Conservation (phyloP, 345 rosid species). For the Gossypium raimondii region DNA sequence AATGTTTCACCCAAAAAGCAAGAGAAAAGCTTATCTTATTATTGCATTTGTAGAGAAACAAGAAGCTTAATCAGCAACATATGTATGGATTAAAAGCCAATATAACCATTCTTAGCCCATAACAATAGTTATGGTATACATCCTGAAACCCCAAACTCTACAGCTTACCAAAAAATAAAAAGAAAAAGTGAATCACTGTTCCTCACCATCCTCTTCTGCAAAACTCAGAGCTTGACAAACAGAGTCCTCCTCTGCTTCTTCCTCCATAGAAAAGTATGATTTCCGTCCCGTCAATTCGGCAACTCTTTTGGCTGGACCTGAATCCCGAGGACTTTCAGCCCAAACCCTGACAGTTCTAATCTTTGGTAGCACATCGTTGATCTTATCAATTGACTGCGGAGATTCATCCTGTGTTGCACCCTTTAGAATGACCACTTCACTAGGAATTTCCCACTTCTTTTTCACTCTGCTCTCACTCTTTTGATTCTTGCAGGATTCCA, state of each 20-base stretch:
- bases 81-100: neutral
- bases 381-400: constrained; percentile 22
- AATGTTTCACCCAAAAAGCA: neutral
- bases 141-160: neutral
- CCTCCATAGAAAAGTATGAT: constrained; percentile 35
- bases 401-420: constrained; percentile 33
- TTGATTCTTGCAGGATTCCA: constrained; percentile 18
- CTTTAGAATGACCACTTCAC: constrained; percentile 40
- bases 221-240: constrained; percentile 48
- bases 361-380: constrained; percentile 51
- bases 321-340: constrained; percentile 74
- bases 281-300: constrained; percentile 68
- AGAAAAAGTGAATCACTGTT: constrained; percentile 6
- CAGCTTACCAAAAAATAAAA: neutral
- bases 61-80: neutral
- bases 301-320: constrained; percentile 86
- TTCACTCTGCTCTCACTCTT: constrained; percentile 51
- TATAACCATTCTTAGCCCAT: constrained; percentile 10
- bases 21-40: constrained; percentile 8
- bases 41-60: constrained; percentile 18
- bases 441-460: constrained; percentile 94
- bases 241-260: constrained; percentile 21
- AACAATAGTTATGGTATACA: constrained; percentile 25
- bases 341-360: constrained; percentile 51
- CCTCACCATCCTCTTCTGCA: constrained; percentile 32